These are phyloP conservation scores for Penicillium sp. DNA, from an alignment of 2,329 filamentous ascomycete species.

Conservation along the genomic window DNA sequence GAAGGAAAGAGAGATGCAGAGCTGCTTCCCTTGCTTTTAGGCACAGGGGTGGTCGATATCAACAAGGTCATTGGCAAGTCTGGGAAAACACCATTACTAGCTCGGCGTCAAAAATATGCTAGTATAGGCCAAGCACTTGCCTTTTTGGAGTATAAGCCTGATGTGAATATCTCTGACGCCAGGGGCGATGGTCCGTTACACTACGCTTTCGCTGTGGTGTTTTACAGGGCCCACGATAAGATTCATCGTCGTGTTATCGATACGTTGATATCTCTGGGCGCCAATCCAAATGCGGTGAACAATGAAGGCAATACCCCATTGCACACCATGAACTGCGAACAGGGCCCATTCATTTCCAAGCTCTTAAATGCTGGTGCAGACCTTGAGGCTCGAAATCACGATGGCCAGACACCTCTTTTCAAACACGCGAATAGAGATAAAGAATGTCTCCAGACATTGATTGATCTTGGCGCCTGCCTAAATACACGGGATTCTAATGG, in stretches of 20 bases:
- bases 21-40: background rate
- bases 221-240: no score
- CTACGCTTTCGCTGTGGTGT: background rate
- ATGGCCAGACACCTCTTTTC: constrained; percentile 8
- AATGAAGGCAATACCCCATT: constrained; percentile 4
- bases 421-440: background rate
- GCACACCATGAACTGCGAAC: background rate
- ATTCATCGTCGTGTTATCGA: background rate
- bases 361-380: constrained; percentile 3
- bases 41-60: background rate
- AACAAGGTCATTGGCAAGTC: background rate
- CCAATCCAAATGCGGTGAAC: constrained; percentile 8
- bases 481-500: constrained; percentile 14
- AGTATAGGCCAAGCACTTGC: background rate
- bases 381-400: constrained; percentile 1
- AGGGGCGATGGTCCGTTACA: background rate
- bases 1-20: background rate
- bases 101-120: background rate
- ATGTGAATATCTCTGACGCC: background rate
- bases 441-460: background rate
- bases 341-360: no score
- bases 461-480: constrained; percentile 1
- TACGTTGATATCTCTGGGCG: constrained; percentile 4
- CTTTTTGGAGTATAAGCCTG: constrained; percentile 2
- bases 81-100: background rate